Percentiles rank a stretch among this genome's conserved stretches.
Conservation (phyloP, 2,329 filamentous ascomycete species). For the Elsinoe ampelina region DNA sequence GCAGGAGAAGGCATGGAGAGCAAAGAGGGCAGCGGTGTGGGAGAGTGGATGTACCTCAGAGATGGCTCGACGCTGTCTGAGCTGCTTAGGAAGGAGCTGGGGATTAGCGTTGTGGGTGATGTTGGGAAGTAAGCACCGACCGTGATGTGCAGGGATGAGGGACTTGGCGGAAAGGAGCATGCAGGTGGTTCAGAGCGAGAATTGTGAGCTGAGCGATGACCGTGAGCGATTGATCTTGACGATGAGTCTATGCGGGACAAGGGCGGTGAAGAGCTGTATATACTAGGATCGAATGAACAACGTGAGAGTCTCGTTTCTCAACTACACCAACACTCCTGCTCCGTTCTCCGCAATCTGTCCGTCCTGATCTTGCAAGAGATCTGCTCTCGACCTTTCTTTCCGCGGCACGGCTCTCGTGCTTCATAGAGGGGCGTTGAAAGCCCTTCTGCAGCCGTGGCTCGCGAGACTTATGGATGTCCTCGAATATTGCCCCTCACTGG, state of each 20-base stretch:
- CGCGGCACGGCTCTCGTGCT: neutral
- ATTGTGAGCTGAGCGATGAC: too few species aligned
- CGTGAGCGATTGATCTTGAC: too few species aligned
- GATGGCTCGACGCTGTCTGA: constrained; percentile 69
- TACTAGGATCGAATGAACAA: neutral
- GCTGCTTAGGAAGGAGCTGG: constrained; percentile 67
- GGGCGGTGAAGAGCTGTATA: neutral
- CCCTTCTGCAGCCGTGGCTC: neutral
- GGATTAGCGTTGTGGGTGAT: constrained; percentile 46
- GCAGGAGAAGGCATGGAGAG: constrained; percentile 61
- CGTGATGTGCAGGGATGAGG: neutral
- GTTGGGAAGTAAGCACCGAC: constrained; percentile 14
- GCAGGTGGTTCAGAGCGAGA: too few species aligned
- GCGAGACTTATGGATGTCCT: too few species aligned
- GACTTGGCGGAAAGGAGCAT: too few species aligned
- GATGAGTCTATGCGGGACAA: neutral
- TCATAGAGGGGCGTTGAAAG: neutral
- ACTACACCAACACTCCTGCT: neutral
- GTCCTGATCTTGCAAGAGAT: too few species aligned
- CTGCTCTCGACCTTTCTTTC: too few species aligned
- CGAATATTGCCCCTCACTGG: too few species aligned
- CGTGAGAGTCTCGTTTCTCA: neutral
- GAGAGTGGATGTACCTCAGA: constrained; percentile 79
- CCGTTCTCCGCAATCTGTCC: too few species aligned
- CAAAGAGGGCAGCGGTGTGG: constrained; percentile 65